Evolutionary conservation across 768 basidiomycete genomes (phyloP).

Genomic region (Mycena belliarum): DNA sequence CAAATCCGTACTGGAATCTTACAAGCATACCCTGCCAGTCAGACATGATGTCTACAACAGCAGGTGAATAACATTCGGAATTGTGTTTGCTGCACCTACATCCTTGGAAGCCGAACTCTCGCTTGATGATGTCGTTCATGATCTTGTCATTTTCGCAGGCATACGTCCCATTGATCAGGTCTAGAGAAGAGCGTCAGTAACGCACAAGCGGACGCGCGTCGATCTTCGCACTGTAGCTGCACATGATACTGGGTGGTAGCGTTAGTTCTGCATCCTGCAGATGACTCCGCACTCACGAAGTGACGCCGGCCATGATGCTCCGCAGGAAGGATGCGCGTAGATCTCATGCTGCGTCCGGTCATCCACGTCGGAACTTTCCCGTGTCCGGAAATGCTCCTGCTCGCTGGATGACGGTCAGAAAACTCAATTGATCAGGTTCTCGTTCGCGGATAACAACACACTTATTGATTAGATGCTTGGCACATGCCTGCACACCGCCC

Average conservation of each 20-base stretch:
- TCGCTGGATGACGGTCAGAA: conserved; percentile 43
- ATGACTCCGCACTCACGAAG: conserved; percentile 24
- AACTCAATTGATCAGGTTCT: too few relatives aligned
- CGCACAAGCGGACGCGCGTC: not conserved
- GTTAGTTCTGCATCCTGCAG: not conserved
- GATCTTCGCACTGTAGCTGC: conserved; percentile 13
- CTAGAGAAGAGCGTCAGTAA: conserved; percentile 34
- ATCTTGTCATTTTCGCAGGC: conserved; percentile 75
- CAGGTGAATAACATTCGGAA: not conserved
- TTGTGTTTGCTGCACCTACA: conserved; percentile 38
- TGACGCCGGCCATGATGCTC: conserved; percentile 73
- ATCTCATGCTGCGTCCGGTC: conserved; percentile 81
- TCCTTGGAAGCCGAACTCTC: conserved; percentile 77
- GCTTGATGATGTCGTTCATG: conserved; percentile 74
- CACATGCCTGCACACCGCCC: conserved; percentile 81
- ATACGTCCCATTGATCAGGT: conserved; percentile 68
- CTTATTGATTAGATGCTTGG: conserved; percentile 84
- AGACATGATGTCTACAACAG: conserved; percentile 57
- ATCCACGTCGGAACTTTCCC: conserved; percentile 67
- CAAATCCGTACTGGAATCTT: too few relatives aligned
- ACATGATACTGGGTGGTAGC: conserved; percentile 3
- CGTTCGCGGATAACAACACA: conserved; percentile 31
- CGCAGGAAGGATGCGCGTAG: conserved; percentile 67
- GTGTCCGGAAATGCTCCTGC: conserved; percentile 63
- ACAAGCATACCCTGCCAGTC: conserved; percentile 60